A percentile compares a stretch with the other conserved stretches of the same genome.
These are phyloP conservation scores for Vitis hybrid DNA, from an alignment of 177 flowering plant species.

Conservation along the genomic window DNA sequence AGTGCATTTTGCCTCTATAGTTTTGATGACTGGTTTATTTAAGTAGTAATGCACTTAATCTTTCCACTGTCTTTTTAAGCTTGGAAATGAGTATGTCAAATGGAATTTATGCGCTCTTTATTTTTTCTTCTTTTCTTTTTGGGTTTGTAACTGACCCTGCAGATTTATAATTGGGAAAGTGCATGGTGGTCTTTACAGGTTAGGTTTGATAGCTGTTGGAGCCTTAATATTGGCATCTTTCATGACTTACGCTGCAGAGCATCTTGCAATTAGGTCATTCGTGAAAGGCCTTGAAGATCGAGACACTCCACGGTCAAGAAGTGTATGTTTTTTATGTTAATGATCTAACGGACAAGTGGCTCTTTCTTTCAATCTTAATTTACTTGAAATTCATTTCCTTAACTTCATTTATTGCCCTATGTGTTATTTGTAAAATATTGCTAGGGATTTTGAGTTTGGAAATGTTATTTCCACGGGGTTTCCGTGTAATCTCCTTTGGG, in stretches of 20 bases:
- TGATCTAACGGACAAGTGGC: slow-evolving; percentile 10
- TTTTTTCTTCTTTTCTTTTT: not conserved
- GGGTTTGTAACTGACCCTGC: not conserved
- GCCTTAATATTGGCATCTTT: slow-evolving; percentile 79
- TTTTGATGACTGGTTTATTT: no score
- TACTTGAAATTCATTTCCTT: slow-evolving; percentile 1
- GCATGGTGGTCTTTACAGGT: slow-evolving; percentile 44
- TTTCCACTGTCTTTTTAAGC: not conserved
- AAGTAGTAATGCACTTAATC: no score
- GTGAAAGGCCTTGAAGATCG: slow-evolving; percentile 73
- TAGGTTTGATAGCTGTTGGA: slow-evolving; percentile 88
- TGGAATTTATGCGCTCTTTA: not conserved
- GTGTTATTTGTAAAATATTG: slow-evolving; percentile 13
- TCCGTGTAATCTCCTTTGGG: no score
- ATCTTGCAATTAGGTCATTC: slow-evolving; percentile 70
- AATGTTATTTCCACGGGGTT: no score
- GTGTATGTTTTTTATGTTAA: slow-evolving; percentile 54
- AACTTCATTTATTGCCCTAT: not conserved
- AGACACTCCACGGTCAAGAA: slow-evolving; percentile 50
- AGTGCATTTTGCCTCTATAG: no score
- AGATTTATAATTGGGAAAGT: not conserved
- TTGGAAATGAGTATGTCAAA: not conserved
- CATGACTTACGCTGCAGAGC: slow-evolving; percentile 97
- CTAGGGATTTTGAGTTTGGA: no score
- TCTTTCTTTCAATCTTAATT: slow-evolving; percentile 3